Base-by-base conservation (phyloP, 768 basidiomycete species). In the Coprinopsis marcescibilis region DNA sequence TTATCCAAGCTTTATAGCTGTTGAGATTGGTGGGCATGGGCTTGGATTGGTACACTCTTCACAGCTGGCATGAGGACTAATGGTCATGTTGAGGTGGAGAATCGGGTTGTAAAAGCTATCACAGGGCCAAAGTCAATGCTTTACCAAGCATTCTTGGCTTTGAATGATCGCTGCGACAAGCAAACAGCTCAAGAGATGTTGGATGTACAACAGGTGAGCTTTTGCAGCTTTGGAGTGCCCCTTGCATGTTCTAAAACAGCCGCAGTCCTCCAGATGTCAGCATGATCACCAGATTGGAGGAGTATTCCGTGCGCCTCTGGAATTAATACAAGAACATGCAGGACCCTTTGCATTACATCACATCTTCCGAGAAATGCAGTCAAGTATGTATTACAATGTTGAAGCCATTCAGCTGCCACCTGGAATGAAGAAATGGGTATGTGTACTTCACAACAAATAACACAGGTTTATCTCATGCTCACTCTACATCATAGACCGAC, bases 61-160 rank as follows among this genome's bases (percentile, higher is more conserved):
- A 66, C 67, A 11, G 59, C 53, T 20, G 67, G 66, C 0, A 55
- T 67, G 3, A 34, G 64, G 1, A 70, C 65, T 19, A 66, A 62
- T 54, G 63, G 68, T 1, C 49, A 57, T 1, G 56, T 64, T 0
- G 64, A 67, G 45, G 39, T 35, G 0, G 65, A 65, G 43, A 66
- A 67, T 43, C 45, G 57, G 1, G 47, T 63, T 19, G 64, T 55
- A 19, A 62, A 64, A 40, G 33, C 11, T 1, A 23, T 68, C 17
- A 48, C 54, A 7, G 59, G 58, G 1, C 53, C 61, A 8, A 65
- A 57, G 43, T 59, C 53, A 25, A 53, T 44, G 1, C 15, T 61
- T 8, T 48, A 52, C 4, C 54, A 65, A 30, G 29, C 61, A 2
- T 62, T 58, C 29, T 38, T 57, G 20, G 52, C 37, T 1, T 55